Evolutionary conservation across 192 early-diverging fungal genomes (phyloP), one percentile per base, ranked within the genome.

Genomic region (Backusella sp.): DNA sequence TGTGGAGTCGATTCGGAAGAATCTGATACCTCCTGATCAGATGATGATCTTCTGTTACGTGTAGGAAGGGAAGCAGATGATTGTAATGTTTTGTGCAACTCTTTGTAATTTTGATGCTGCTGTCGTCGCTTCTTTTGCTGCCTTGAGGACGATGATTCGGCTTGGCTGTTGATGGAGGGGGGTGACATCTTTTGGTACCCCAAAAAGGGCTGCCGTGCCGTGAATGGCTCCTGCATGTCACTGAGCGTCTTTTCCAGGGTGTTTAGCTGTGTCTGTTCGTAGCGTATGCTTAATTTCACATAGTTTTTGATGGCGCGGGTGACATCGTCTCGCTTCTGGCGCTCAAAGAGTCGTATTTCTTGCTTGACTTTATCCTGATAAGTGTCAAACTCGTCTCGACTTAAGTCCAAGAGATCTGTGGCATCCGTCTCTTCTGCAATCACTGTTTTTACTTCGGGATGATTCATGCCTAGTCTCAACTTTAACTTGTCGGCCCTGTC

Each of bases 331-430:
- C 75, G 79, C 62, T 83, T 85, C 36, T 83, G 82, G 6, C 79
- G 75, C 37, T 88, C 86, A 66, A 86, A 84, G 19, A 83, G 77
- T 23, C 80, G 21, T 1, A 88, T 76, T 46, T 88, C 86, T 14
- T 83, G 74, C 12, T 80, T 84, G 6, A 84, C 86, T 6, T 79
- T 76, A 3, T 59, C 59, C 35, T 88, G 83, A 37, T 82, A 80
- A 37, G 53, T 68, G 44, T 83, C 81, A 75, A 84, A 83, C 49
- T 76, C 66, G 19, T 77, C 26, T 66, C 76, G 49, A 3, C 77
- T 56, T 30, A 72, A 68, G 11, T 73, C 70, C 19, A 83, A 21
- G 34, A 36, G 76, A 21, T 75, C 75, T 28, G 36, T 69, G 3
- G 77, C 83, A 35, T 79, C 69, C 73, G 79, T 53, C 44, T 83